These are phyloP conservation scores for Aspergillus haitiensis DNA, from an alignment of 495 filamentous ascomycete species.

Conservation along the genomic window DNA sequence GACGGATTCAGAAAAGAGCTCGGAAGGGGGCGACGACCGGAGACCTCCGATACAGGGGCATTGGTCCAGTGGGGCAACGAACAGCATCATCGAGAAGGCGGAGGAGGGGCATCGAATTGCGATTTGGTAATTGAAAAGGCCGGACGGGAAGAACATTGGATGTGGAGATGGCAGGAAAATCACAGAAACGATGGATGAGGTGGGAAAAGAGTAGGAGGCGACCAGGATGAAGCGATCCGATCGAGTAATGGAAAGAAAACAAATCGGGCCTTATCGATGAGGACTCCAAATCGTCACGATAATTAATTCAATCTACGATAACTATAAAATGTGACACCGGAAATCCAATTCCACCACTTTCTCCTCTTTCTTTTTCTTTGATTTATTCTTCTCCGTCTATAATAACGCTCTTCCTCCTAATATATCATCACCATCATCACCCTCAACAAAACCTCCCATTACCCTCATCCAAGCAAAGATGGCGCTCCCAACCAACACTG, in stretches of 20 bases:
- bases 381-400: background rate
- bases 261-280: slow-evolving; percentile 9
- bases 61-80: slow-evolving; percentile 9
- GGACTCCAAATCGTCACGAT: background rate
- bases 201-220: slow-evolving; percentile 4
- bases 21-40: slow-evolving; percentile 26
- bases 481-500: slow-evolving; percentile 18
- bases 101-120: slow-evolving; percentile 1
- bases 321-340: background rate
- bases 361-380: slow-evolving; percentile 1
- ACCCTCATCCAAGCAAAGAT: background rate
- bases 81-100: background rate
- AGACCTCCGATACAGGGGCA: slow-evolving; percentile 26
- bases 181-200: background rate
- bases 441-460: background rate
- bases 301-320: slow-evolving; percentile 3
- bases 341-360: background rate
- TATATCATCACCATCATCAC: background rate
- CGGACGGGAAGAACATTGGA: background rate
- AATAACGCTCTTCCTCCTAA: too few relatives aligned
- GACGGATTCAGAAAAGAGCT: background rate
- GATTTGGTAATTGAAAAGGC: slow-evolving; percentile 16
- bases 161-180: background rate
- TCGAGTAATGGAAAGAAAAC: slow-evolving; percentile 18
- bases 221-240: slow-evolving; percentile 18